Evolutionary conservation across 768 basidiomycete species (phyloP).

Genomic region (Lactarius hatsudake): DNA sequence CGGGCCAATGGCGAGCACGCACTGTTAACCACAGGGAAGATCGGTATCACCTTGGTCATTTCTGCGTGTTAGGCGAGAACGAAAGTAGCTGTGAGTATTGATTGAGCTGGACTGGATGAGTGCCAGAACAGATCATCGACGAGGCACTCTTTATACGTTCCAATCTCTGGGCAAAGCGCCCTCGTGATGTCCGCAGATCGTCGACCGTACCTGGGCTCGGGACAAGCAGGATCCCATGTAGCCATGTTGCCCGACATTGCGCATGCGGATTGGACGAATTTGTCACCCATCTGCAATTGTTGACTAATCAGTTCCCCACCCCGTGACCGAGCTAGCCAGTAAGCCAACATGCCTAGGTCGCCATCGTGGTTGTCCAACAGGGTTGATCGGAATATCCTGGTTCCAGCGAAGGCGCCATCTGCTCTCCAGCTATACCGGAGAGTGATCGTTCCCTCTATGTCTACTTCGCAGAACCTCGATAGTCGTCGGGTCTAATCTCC

Average conservation of each 20-base stretch:
- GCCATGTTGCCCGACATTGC: too few species aligned
- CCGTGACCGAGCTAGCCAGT: background rate
- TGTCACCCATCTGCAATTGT: background rate
- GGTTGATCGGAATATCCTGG: background rate
- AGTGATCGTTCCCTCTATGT: too few species aligned
- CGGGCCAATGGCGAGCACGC: background rate
- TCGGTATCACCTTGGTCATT: background rate
- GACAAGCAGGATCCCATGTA: background rate
- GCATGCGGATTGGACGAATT: background rate
- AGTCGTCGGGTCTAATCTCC: too few species aligned
- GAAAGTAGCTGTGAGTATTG: background rate
- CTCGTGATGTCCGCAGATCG: background rate
- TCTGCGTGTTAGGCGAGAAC: background rate
- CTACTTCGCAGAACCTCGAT: background rate
- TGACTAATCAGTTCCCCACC: background rate
- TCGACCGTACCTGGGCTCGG: background rate
- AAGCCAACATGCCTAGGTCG: too few species aligned
- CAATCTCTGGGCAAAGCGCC: background rate
- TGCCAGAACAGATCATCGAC: background rate
- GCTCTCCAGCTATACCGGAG: background rate
- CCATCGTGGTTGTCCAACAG: background rate
- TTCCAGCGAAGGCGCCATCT: background rate
- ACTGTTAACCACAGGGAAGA: background rate
- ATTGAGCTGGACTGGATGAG: background rate
- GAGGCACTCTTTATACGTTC: background rate